These are phyloP conservation scores for Aleurites moluccanus DNA, from an alignment of 441 rosid genomes.

Conservation along the genomic window DNA sequence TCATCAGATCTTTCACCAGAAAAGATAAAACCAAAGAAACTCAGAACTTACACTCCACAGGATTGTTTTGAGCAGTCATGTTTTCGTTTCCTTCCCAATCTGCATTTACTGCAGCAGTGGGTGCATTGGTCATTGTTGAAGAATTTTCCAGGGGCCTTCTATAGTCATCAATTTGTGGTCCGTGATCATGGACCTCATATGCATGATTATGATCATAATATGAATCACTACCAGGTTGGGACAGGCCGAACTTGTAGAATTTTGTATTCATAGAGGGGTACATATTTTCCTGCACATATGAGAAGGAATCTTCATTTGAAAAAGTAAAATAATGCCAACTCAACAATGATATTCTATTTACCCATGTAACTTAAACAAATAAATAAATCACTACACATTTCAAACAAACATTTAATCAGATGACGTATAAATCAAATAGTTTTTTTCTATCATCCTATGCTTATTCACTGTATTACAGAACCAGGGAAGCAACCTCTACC, in stretches of 20 bases:
- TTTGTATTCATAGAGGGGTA: slow-evolving; percentile 47
- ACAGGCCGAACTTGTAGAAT: slow-evolving; percentile 53
- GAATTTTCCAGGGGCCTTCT: slow-evolving; percentile 50
- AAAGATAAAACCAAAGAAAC: slow-evolving; percentile 11
- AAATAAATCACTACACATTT: not conserved
- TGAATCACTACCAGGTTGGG: slow-evolving; percentile 49
- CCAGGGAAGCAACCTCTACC: not conserved
- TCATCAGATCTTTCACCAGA: not conserved
- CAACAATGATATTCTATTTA: not conserved
- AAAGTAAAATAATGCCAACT: not conserved
- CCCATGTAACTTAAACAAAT: not conserved
- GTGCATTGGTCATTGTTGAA: slow-evolving; percentile 32
- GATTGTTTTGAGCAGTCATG: slow-evolving; percentile 31
- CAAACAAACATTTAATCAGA: not conserved
- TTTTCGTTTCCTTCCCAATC: slow-evolving; percentile 45
- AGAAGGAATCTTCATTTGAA: slow-evolving; percentile 14
- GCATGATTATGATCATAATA: slow-evolving; percentile 47
- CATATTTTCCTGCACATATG: slow-evolving; percentile 46
- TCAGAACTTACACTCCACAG: slow-evolving; percentile 61
- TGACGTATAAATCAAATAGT: not conserved
- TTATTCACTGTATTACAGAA: not conserved
- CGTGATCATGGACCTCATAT: slow-evolving; percentile 49
- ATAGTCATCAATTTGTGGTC: slow-evolving; percentile 40
- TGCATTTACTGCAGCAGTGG: slow-evolving; percentile 36
- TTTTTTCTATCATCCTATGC: not conserved